These are phyloP conservation scores for Torulaspora globosa DNA, from an alignment of 1,139 yeast genomes.

Conservation along the genomic window DNA sequence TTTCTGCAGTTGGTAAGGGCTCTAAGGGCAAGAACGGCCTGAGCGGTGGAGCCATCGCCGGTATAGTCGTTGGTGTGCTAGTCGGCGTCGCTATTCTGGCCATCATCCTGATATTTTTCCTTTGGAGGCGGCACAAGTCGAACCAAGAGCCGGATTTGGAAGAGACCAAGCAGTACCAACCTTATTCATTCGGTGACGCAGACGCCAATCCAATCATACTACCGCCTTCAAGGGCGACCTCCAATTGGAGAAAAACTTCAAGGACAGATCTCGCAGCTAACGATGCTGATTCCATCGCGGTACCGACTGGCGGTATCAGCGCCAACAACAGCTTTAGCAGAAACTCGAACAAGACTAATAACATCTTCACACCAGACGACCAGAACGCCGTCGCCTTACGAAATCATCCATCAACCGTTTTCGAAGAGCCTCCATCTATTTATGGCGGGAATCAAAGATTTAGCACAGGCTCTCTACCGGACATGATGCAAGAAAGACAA, in stretches of 20 bases:
- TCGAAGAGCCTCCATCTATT: slow-evolving; percentile 28
- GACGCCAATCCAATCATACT: slow-evolving; percentile 28
- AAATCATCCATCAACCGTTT: slow-evolving; percentile 20
- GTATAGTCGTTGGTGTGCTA: slow-evolving; percentile 62
- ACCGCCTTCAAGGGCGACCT: slow-evolving; percentile 17
- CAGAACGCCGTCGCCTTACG: slow-evolving; percentile 8
- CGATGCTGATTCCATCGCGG: slow-evolving; percentile 11
- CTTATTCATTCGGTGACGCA: slow-evolving; percentile 36
- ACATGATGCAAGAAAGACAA: slow-evolving; percentile 40
- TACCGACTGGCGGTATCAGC: slow-evolving; percentile 15
- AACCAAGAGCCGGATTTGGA: slow-evolving; percentile 29
- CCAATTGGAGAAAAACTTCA: slow-evolving; percentile 21
- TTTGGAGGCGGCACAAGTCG: slow-evolving; percentile 38
- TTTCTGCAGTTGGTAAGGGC: slow-evolving; percentile 11
- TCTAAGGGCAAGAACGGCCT: slow-evolving; percentile 27
- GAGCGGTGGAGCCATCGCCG: slow-evolving; percentile 68
- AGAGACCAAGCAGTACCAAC: slow-evolving; percentile 36
- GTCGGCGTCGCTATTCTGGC: slow-evolving; percentile 46
- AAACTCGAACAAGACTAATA: slow-evolving; percentile 9
- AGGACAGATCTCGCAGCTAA: slow-evolving; percentile 16
- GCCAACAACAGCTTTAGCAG: slow-evolving; percentile 14
- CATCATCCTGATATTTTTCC: slow-evolving; percentile 40
- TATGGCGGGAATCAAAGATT: slow-evolving; percentile 43
- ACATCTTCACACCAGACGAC: slow-evolving; percentile 10
- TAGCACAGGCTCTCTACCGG: slow-evolving; percentile 70